A percentile compares a stretch with the other conserved stretches of the same genome.
Evolutionary conservation across 305 asterid genomes (phyloP).

Genomic region (Solanum hybrid): DNA sequence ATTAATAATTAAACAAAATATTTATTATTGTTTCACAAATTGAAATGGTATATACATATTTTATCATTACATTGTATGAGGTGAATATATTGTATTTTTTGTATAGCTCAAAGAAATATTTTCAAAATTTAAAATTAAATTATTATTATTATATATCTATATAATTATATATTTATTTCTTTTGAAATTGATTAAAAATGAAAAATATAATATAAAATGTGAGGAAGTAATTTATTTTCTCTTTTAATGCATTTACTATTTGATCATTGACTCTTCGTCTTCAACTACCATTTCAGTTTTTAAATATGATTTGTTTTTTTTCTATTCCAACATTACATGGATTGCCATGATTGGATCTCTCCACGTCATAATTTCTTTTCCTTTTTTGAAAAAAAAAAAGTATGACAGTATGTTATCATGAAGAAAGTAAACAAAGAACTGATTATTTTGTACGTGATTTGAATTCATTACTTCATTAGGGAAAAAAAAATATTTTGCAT

Average conservation of each 20-base stretch:
- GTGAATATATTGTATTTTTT: accelerated
- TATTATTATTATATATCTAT: not conserved
- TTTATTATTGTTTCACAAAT: not conserved
- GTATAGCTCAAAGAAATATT: not conserved
- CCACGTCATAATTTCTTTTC: not conserved
- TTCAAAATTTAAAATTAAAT: not conserved
- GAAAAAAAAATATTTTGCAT: not conserved
- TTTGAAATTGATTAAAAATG: not conserved
- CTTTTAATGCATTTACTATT: not conserved
- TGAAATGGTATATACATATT: not conserved
- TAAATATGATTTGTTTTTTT: not conserved
- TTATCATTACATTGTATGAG: not conserved
- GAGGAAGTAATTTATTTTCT: not conserved
- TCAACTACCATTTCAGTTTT: not conserved
- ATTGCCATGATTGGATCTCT: not conserved
- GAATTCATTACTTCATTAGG: not conserved
- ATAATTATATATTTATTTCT: not conserved
- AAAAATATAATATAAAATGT: not conserved
- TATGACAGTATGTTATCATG: not conserved
- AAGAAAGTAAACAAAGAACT: not conserved
- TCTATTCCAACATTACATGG: not conserved
- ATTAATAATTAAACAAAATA: not conserved
- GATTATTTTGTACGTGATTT: not conserved
- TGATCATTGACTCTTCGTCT: not conserved
- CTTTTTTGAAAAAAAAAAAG: no score